These are phyloP conservation scores for Russula ochroleuca DNA, from an alignment of 768 basidiomycete species.

Conservation along the genomic window DNA sequence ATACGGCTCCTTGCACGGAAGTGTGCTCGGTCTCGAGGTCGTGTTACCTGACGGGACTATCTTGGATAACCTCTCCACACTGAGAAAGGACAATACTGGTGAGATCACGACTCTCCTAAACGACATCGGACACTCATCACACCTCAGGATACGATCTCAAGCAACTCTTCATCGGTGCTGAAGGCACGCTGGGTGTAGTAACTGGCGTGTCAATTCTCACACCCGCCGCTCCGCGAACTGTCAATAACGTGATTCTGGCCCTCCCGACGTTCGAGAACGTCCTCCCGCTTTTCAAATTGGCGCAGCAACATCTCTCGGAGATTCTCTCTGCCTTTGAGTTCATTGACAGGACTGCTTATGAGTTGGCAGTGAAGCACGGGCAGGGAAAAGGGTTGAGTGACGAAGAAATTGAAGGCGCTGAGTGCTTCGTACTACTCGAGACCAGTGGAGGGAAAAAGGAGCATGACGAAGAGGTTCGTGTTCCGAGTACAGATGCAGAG, in stretches of 20 bases:
- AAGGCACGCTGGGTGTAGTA: constrained; percentile 93
- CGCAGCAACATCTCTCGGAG: constrained; percentile 82
- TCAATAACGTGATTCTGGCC: constrained; percentile 89
- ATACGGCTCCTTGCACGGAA: constrained; percentile 93
- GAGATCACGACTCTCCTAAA: constrained; percentile 25
- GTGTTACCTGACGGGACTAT: constrained; percentile 93
- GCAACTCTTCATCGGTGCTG: constrained; percentile 96
- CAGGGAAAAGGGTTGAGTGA: constrained; percentile 73
- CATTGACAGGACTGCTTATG: constrained; percentile 82
- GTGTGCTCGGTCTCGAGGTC: constrained; percentile 91
- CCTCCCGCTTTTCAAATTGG: constrained; percentile 75
- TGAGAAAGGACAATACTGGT: constrained; percentile 98
- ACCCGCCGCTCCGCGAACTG: constrained; percentile 73
- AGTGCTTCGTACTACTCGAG: constrained; percentile 90
- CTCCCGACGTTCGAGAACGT: constrained; percentile 84
- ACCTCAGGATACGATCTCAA: constrained; percentile 84
- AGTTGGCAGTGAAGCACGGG: constrained; percentile 78
- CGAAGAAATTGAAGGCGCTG: constrained; percentile 68
- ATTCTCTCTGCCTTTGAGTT: constrained; percentile 98
- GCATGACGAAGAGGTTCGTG: constrained; percentile 83
- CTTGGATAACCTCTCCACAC: constrained; percentile 79
- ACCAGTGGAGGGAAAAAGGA: constrained; percentile 90
- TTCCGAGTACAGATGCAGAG: constrained; percentile 13
- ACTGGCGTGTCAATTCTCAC: constrained; percentile 95
- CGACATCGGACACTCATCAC: constrained; percentile 32